Percentiles rank a stretch among this genome's conserved stretches.
Evolutionary conservation across 1,284 basidiomycete species (phyloP).

Genomic region (Wallemia ichthyophaga): DNA sequence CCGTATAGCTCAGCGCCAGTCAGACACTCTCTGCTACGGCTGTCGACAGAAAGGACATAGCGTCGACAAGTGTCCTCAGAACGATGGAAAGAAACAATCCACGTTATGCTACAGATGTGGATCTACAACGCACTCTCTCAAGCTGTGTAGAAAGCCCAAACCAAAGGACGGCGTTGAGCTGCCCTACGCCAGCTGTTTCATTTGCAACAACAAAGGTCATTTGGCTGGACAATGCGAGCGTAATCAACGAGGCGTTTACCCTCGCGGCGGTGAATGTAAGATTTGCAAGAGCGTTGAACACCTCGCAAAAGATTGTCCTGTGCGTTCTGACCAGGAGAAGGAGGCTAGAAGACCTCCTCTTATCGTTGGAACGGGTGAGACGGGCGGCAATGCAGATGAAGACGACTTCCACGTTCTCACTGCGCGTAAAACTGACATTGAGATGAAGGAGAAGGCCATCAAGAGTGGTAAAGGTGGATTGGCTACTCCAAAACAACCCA

Average conservation of each 20-base stretch:
- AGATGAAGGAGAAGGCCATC: slow-evolving; percentile 4
- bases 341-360: background rate
- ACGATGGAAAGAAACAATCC: background rate
- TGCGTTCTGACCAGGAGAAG: background rate
- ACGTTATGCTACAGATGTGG: background rate
- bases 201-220: background rate
- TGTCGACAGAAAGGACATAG: background rate
- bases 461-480: background rate
- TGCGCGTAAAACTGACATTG: slow-evolving; percentile 1
- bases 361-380: background rate
- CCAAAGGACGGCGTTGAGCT: background rate
- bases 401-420: background rate
- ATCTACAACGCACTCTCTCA: background rate
- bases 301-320: background rate
- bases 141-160: background rate
- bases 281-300: background rate
- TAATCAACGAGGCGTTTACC: background rate
- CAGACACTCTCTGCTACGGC: background rate
- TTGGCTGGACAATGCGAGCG: background rate
- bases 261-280: background rate
- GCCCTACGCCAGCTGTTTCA: background rate
- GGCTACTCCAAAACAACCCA: too few relatives aligned
- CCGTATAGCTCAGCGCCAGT: background rate
- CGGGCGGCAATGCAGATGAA: background rate
- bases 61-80: background rate